Evolutionary conservation across 2,329 filamentous ascomycete genomes (phyloP).

Genomic region (Pseudocercospora macadamiae): DNA sequence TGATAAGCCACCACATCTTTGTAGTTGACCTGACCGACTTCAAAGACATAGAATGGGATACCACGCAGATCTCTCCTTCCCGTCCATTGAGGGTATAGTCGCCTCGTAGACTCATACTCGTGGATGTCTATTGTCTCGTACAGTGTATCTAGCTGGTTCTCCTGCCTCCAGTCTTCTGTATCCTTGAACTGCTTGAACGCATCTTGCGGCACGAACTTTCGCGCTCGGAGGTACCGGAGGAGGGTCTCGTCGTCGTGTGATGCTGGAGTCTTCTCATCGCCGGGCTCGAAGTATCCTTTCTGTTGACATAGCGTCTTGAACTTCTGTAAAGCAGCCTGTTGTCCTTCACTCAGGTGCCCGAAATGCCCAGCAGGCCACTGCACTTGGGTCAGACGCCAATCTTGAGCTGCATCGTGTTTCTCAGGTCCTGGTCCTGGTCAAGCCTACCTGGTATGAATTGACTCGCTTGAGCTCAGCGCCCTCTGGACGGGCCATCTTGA

Average conservation of each 20-base stretch:
- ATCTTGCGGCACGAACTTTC: conserved; percentile 76
- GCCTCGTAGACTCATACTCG: conserved; percentile 78
- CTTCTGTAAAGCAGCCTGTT: conserved; percentile 66
- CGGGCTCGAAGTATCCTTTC: conserved; percentile 62
- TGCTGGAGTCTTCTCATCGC: conserved; percentile 41
- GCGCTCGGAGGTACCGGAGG: conserved; percentile 82
- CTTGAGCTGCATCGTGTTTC: background rate
- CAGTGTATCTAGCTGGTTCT: conserved; percentile 75
- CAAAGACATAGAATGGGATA: conserved; percentile 89
- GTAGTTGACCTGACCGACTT: conserved; percentile 79
- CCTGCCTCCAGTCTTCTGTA: conserved; percentile 82
- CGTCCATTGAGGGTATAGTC: conserved; percentile 92
- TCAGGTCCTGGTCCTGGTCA: background rate
- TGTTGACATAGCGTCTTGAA: conserved; percentile 73
- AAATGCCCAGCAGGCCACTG: conserved; percentile 77
- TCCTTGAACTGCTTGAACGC: conserved; percentile 83
- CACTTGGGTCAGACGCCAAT: conserved; percentile 8
- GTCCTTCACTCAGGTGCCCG: conserved; percentile 71
- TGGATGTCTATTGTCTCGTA: conserved; percentile 86
- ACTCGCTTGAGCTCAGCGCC: conserved; percentile 33
- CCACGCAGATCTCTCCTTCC: conserved; percentile 87
- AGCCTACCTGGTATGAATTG: conserved; percentile 36
- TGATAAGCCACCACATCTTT: conserved; percentile 82
- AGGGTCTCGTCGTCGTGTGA: conserved; percentile 76
- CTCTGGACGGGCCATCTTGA: conserved; percentile 20